These are phyloP conservation scores for Diaporthe sp. DNA, from an alignment of 2,329 filamentous ascomycete genomes.

Conservation along the genomic window DNA sequence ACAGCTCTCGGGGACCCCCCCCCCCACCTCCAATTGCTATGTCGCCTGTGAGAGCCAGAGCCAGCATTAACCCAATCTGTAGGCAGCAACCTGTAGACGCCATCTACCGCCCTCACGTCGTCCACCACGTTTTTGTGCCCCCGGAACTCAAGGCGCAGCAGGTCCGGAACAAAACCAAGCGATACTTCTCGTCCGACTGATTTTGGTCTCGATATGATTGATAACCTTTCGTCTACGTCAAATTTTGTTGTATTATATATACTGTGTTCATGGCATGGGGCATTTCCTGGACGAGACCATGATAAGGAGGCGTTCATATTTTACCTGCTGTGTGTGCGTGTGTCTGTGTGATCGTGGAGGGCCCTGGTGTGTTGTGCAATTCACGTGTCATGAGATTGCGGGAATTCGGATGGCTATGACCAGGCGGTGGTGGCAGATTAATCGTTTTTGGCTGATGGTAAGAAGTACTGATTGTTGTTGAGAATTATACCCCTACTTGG, in stretches of 20 bases:
- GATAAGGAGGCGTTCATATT: conserved; percentile 2
- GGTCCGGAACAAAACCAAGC: conserved; percentile 75
- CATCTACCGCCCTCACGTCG: conserved; percentile 91
- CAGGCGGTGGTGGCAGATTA: background rate
- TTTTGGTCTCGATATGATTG: background rate
- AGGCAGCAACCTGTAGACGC: conserved; percentile 91
- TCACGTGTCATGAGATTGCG: background rate
- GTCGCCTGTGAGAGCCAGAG: background rate
- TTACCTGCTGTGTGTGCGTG: background rate
- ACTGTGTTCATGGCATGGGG: conserved; percentile 2
- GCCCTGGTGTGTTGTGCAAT: background rate
- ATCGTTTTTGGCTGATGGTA: background rate
- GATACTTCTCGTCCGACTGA: conserved; percentile 79
- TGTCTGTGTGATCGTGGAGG: background rate
- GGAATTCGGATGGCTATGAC: background rate
- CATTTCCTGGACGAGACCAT: conserved; percentile 3
- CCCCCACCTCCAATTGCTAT: background rate
- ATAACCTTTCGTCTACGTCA: background rate
- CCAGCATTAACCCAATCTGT: conserved; percentile 46
- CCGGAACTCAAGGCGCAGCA: conserved; percentile 79
- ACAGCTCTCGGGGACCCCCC: conserved; percentile 31
- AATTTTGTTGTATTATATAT: conserved; percentile 24
- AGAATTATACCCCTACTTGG: conserved; percentile 18
- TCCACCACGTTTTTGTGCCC: conserved; percentile 85
- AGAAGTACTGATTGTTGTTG: background rate